Conservation (phyloP, 495 filamentous ascomycete species). For the Sordaria brevicollis region DNA sequence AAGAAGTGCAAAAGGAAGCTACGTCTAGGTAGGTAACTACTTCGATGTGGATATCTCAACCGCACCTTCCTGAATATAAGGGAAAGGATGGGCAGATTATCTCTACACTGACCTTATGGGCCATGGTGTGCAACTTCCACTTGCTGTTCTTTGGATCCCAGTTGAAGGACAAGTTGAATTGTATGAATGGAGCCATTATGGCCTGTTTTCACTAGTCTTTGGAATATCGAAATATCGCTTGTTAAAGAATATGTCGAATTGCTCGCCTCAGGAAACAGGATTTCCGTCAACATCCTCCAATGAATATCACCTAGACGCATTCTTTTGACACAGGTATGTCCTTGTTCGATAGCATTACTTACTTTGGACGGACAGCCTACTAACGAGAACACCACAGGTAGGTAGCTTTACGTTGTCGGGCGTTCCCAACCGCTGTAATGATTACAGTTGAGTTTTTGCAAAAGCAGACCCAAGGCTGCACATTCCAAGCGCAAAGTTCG, state of each 20-base stretch:
- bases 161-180: not conserved
- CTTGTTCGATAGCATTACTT: too few relatives aligned
- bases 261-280: not conserved
- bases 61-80: not conserved
- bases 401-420: too few relatives aligned
- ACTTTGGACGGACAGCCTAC: too few relatives aligned
- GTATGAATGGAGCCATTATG: not conserved
- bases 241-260: not conserved
- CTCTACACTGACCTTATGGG: too few relatives aligned
- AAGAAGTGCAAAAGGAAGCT: too few relatives aligned
- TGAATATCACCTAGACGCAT: not conserved
- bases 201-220: not conserved
- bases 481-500: too few relatives aligned
- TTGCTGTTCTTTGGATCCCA: not conserved
- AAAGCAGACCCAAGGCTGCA: too few relatives aligned
- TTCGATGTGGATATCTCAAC: not conserved
- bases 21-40: not conserved
- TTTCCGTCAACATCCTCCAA: not conserved
- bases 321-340: not conserved
- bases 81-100: too few relatives aligned
- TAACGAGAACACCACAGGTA: too few relatives aligned
- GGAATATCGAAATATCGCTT: not conserved
- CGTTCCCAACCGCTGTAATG: too few relatives aligned
- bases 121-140: not conserved
- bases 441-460: too few relatives aligned